A percentile compares a stretch with the other conserved stretches of the same genome.
Evolutionary conservation across 805 yeast genomes (phyloP).

Genomic region (Jamesozyma gamospora): DNA sequence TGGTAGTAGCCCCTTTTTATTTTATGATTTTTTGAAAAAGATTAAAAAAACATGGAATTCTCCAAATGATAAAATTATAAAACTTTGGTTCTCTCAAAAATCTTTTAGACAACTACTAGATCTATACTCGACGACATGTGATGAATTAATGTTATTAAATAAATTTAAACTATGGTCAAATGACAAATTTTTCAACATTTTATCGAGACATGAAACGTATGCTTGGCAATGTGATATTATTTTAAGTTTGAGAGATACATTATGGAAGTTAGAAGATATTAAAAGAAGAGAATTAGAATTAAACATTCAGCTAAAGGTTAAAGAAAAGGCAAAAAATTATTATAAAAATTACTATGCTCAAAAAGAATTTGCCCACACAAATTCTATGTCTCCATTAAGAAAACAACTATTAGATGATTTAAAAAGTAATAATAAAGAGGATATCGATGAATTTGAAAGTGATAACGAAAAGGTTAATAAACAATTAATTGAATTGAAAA

Average conservation of each 20-base stretch:
- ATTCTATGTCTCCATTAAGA: conserved; percentile 3
- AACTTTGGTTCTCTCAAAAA: conserved; percentile 34
- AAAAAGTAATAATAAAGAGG: not conserved
- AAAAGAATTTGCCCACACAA: not conserved
- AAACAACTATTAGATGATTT: conserved; percentile 3
- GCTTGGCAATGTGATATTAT: conserved; percentile 68
- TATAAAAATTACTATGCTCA: not conserved
- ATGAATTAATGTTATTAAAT: conserved; percentile 45
- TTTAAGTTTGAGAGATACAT: conserved; percentile 44
- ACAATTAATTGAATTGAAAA: conserved; percentile 28
- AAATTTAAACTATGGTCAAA: conserved; percentile 34
- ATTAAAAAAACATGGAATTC: conserved; percentile 11
- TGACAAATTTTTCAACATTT: conserved; percentile 25
- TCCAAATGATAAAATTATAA: conserved; percentile 7
- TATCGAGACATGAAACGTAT: conserved; percentile 47
- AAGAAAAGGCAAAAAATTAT: conserved; percentile 22
- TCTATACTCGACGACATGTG: conserved; percentile 54
- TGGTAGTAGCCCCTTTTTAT: conserved; percentile 59
- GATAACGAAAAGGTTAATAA: conserved; percentile 6
- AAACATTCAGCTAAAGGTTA: conserved; percentile 45
- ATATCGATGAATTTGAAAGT: not conserved
- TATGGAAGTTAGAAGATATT: conserved; percentile 28
- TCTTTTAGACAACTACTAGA: conserved; percentile 43
- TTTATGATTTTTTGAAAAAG: conserved; percentile 32
- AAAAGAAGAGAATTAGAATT: conserved; percentile 6